Evolutionary conservation across 2,329 filamentous ascomycete species (phyloP).

Genomic region (Bertia moriformis): DNA sequence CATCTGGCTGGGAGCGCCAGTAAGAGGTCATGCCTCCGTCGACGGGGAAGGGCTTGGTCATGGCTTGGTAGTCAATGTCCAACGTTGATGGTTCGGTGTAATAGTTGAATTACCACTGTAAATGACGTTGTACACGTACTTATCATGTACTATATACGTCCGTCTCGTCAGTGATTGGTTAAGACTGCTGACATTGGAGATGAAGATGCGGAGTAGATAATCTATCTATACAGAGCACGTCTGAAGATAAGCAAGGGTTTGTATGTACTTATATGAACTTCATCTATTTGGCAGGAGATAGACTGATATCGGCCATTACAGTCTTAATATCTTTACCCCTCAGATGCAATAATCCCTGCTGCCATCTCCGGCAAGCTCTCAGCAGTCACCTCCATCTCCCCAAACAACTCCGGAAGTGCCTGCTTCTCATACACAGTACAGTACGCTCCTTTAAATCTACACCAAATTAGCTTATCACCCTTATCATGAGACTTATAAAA

Average conservation of each 20-base stretch:
- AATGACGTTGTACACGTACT: background rate
- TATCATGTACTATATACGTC: background rate
- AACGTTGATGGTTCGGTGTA: no score
- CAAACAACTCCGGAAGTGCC: constrained; percentile 31
- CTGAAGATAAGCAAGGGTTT: no score
- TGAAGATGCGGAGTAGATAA: no score
- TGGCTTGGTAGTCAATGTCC: no score
- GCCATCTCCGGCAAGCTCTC: constrained; percentile 31
- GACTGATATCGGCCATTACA: no score
- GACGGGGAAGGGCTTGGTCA: constrained; percentile 4
- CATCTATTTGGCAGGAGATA: no score
- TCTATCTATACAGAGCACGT: no score
- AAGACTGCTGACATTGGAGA: no score
- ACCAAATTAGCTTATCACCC: background rate
- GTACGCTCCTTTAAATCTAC: constrained; percentile 33
- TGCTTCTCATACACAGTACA: constrained; percentile 36
- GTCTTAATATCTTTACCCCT: constrained; percentile 1
- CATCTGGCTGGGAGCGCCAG: constrained; percentile 5
- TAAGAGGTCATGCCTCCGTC: constrained; percentile 6
- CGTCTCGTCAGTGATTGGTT: background rate
- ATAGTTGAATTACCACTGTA: no score
- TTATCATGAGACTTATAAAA: background rate
- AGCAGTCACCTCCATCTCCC: constrained; percentile 31
- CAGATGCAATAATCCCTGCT: constrained; percentile 16
- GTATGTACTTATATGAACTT: no score